Conservation (phyloP, 2,329 filamentous ascomycete genomes). For the Phialocephala sp. region DNA sequence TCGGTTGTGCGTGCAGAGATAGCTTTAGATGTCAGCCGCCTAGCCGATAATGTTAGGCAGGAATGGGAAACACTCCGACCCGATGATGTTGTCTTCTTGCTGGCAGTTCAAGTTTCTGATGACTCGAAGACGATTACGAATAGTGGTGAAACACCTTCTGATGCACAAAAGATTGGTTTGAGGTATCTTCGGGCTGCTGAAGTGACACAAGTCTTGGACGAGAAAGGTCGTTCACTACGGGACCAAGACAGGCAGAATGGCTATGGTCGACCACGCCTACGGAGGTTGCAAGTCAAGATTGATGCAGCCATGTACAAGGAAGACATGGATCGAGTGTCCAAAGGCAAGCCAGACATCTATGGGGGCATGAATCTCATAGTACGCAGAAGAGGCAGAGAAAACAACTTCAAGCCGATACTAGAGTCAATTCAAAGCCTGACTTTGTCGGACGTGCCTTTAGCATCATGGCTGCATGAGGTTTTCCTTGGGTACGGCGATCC, state of each 20-base stretch:
- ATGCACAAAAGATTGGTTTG: conserved; percentile 69
- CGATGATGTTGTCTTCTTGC: conserved; percentile 88
- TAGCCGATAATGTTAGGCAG: conserved; percentile 75
- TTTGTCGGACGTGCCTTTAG: conserved; percentile 82
- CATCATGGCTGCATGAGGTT: conserved; percentile 93
- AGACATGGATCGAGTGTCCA: conserved; percentile 70
- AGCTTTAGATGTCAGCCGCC: conserved; percentile 77
- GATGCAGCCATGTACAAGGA: conserved; percentile 79
- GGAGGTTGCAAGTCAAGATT: conserved; percentile 79
- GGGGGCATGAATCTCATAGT: conserved; percentile 84
- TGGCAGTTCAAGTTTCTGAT: conserved; percentile 72
- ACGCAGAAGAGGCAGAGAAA: conserved; percentile 83
- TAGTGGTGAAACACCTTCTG: conserved; percentile 53
- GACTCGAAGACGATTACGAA: conserved; percentile 58
- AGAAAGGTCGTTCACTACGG: conserved; percentile 76
- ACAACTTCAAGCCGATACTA: conserved; percentile 94
- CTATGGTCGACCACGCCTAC: conserved; percentile 62
- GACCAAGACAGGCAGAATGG: conserved; percentile 69
- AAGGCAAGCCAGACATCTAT: conserved; percentile 80
- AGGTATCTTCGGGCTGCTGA: conserved; percentile 80
- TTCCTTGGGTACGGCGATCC: conserved; percentile 98
- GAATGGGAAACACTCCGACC: conserved; percentile 91
- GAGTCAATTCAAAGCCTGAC: conserved; percentile 89
- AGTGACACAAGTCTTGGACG: conserved; percentile 84
- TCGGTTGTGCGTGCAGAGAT: conserved; percentile 87